A percentile compares a stretch with the other conserved stretches of the same genome.
Conservation (phyloP, 345 rosid species). For the Pistacia atlantica region DNA sequence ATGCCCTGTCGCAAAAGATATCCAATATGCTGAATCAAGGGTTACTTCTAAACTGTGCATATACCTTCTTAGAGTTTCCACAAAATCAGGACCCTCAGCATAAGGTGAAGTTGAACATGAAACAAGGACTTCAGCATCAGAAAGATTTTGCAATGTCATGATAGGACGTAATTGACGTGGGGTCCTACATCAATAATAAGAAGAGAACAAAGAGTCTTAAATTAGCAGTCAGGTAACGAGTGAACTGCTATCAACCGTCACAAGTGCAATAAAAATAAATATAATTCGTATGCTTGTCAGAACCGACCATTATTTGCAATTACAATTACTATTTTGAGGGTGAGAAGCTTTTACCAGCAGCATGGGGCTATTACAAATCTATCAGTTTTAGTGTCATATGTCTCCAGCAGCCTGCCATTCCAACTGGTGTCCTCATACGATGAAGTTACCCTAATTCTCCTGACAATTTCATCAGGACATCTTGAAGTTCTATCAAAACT, state of each 20-base stretch:
- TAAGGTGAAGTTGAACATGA: conserved; percentile 76
- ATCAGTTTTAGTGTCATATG: conserved; percentile 74
- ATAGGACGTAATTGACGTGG: conserved; percentile 25
- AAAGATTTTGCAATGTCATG: conserved; percentile 36
- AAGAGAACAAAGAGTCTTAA: neutral
- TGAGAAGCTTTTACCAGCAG: conserved; percentile 53
- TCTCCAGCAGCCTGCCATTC: conserved; percentile 75
- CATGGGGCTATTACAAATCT: conserved; percentile 71
- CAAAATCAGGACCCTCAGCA: conserved; percentile 89
- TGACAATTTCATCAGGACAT: conserved; percentile 82
- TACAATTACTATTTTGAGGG: neutral
- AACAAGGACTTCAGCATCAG: conserved; percentile 64
- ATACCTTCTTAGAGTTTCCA: conserved; percentile 67
- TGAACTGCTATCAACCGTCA: neutral
- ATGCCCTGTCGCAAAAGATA: neutral
- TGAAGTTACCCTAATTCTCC: conserved; percentile 69
- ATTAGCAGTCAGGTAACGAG: neutral
- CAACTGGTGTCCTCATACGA: conserved; percentile 59
- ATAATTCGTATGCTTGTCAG: neutral
- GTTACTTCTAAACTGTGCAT: neutral
- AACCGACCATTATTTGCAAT: neutral
- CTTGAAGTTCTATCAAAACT: conserved; percentile 65
- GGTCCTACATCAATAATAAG: conserved; percentile 51
- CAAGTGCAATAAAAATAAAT: neutral
- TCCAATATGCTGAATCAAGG: neutral